These are phyloP conservation scores for Colletotrichum viniferum DNA, from an alignment of 2,329 filamentous ascomycete species.

Conservation along the genomic window DNA sequence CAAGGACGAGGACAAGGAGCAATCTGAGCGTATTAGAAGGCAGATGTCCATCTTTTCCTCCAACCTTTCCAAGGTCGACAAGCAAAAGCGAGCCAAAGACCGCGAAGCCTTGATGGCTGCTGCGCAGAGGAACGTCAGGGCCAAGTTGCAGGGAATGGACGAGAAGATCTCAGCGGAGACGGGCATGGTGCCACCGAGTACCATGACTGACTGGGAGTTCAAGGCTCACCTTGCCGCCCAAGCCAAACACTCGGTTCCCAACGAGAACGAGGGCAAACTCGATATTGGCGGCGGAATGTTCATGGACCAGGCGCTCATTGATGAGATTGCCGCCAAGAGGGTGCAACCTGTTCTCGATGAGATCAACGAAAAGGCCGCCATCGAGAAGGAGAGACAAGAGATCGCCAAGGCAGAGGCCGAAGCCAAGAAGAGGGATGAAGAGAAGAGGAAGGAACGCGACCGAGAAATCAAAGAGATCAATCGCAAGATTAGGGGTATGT, in stretches of 20 bases:
- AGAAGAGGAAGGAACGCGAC: conserved; percentile 55
- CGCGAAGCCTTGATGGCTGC: conserved; percentile 76
- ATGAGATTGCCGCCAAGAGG: conserved; percentile 76
- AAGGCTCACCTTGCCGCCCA: conserved; percentile 75
- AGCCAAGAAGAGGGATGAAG: conserved; percentile 64
- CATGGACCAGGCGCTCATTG: conserved; percentile 78
- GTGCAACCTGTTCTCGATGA: conserved; percentile 86
- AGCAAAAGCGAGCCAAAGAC: conserved; percentile 75
- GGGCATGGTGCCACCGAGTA: conserved; percentile 71
- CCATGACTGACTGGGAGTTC: conserved; percentile 78
- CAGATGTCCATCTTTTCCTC: conserved; percentile 82
- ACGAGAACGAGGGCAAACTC: conserved; percentile 54
- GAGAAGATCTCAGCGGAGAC: conserved; percentile 78
- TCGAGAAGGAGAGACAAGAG: conserved; percentile 69
- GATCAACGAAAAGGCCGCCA: conserved; percentile 79
- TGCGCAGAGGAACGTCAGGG: conserved; percentile 86
- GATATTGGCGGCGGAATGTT: conserved; percentile 82
- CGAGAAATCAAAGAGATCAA: conserved; percentile 57
- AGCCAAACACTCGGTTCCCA: conserved; percentile 57
- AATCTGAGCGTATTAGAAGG: conserved; percentile 73
- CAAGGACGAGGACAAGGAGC: conserved; percentile 64
- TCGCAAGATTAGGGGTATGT: conserved; percentile 64
- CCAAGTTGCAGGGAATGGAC: conserved; percentile 79
- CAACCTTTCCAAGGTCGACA: conserved; percentile 70
- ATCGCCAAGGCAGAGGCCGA: conserved; percentile 68